A percentile compares a stretch with the other conserved stretches of the same genome.
phyloP scores from a whole-genome alignment of 2,329 filamentous ascomycete genomes.

The Lasiodiplodia hormozganensis region DNA sequence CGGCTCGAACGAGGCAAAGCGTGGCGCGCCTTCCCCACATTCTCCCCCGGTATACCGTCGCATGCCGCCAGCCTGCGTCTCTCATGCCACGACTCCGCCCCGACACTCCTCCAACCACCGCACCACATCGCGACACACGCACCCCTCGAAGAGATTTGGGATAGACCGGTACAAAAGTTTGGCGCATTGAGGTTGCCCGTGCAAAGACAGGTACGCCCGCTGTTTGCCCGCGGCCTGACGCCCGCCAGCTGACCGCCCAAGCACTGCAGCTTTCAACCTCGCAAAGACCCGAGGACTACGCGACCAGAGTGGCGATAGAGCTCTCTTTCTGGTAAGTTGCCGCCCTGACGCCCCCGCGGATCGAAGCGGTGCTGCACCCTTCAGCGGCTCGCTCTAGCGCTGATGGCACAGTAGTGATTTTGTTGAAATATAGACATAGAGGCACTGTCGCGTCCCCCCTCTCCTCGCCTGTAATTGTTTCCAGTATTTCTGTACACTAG shows the following conservation, averaged over 20 bases:
- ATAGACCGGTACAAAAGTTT: constrained; percentile 50
- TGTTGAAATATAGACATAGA: constrained; percentile 30
- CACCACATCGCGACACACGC: constrained; percentile 19
- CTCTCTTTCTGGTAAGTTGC: constrained; percentile 27
- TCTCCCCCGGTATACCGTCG: constrained; percentile 24
- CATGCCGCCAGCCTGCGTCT: constrained; percentile 27
- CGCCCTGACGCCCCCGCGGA: constrained; percentile 1
- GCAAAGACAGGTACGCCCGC: constrained; percentile 18
- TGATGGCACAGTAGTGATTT: constrained; percentile 30
- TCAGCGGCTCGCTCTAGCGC: constrained; percentile 28
- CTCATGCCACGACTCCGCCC: constrained; percentile 28
- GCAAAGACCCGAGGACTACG: constrained; percentile 15
- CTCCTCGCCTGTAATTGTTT: constrained; percentile 25
- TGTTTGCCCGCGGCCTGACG: neutral
- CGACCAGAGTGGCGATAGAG: constrained; percentile 25
- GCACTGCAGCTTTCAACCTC: constrained; percentile 24
- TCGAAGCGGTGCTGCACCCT: constrained; percentile 27
- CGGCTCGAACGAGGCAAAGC: constrained; percentile 27
- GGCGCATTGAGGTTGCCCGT: constrained; percentile 39
- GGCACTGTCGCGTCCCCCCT: constrained; percentile 20
- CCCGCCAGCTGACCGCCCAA: constrained; percentile 10
- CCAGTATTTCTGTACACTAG: constrained; percentile 27
- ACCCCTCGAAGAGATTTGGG: constrained; percentile 45
- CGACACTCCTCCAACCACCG: constrained; percentile 31
- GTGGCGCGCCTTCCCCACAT: constrained; percentile 28